Evolutionary conservation across 2,329 filamentous ascomycete species (phyloP), one percentile per base, ranked within the genome.

Genomic region (Fusarium verrucosum): DNA sequence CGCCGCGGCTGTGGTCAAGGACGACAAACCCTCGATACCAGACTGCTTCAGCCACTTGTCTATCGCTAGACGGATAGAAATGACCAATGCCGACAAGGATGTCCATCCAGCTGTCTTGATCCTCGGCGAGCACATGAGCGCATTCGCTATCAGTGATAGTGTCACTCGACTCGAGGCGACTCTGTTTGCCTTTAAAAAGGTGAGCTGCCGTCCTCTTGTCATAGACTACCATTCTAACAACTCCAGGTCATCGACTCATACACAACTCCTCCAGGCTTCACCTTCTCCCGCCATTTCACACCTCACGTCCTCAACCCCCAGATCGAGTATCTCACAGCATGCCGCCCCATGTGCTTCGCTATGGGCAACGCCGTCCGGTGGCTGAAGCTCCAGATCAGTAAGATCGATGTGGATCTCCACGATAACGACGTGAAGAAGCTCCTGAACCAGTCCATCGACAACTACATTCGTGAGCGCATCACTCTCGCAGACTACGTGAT

Each of bases 341-440:
- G 94, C 74, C 89, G 95, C n/a, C 94, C 95, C 30, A 91, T 99
- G 79, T 96, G 92, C 68, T 95, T 97, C 78, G 92, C 92, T 62
- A 97, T 98, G 89, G 95, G 95, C 60, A 99, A 98, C 76, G 93
- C 93, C 32, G 96, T 99, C 74, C 88, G 95, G 51, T 94, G 93
- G 84, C 85, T 99, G 45, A 99, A 99, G 81, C 87, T 97, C 43
- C 88, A 92, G 72, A 94, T 99, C 74, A 91, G 92, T 71, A 92
- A 92, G 70, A 89, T 97, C 57, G 93, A 97, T 71, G 92, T 94
- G 36, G 91, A 94, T 69, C 86, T 90, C 3, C 88, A 92, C 26
- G 94, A 99, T 74, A 80, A 87, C 19, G 88, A 92, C 43, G 94
- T 94, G 23, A 97, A 97, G 79, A 85, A 88, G 54, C 82, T 88